phyloP scores from a whole-genome alignment of 2,329 filamentous ascomycete genomes.

The Colletotrichum lupini region DNA sequence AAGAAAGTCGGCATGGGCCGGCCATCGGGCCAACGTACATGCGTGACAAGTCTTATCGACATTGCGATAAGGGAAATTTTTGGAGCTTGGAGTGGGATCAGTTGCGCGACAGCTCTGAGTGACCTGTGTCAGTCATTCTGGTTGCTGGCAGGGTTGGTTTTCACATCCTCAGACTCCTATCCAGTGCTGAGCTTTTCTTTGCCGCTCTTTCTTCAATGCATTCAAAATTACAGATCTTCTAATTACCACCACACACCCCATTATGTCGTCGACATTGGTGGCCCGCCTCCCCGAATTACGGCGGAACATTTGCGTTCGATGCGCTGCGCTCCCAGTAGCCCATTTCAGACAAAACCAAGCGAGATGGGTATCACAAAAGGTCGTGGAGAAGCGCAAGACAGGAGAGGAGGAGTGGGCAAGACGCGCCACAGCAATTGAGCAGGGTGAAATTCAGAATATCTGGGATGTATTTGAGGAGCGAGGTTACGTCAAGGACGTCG shows the following conservation, averaged over 20 bases:
- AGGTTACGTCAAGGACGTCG: constrained; percentile 79
- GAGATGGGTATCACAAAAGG: constrained; percentile 54
- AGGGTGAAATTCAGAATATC: constrained; percentile 63
- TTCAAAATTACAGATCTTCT: not conserved
- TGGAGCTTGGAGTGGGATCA: constrained; percentile 12
- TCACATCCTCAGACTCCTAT: not conserved
- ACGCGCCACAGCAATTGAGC: constrained; percentile 58
- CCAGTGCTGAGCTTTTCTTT: not conserved
- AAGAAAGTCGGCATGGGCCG: not conserved
- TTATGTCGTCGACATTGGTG: constrained; percentile 32
- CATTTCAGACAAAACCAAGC: constrained; percentile 38
- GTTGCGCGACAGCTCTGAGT: constrained; percentile 4
- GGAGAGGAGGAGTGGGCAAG: constrained; percentile 60
- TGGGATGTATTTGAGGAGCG: constrained; percentile 76
- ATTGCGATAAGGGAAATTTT: constrained; percentile 35
- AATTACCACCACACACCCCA: not conserved
- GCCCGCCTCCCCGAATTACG: constrained; percentile 26
- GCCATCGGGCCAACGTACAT: constrained; percentile 19
- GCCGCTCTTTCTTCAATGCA: constrained; percentile 21
- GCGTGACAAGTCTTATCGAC: constrained; percentile 8
- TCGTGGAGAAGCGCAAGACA: constrained; percentile 54
- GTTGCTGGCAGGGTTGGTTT: not conserved
- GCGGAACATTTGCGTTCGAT: constrained; percentile 29
- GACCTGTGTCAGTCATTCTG: constrained; percentile 3
- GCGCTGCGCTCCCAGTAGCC: constrained; percentile 18